Conservation (phyloP, 805 yeast species). For the Candida yuanshanica region DNA sequence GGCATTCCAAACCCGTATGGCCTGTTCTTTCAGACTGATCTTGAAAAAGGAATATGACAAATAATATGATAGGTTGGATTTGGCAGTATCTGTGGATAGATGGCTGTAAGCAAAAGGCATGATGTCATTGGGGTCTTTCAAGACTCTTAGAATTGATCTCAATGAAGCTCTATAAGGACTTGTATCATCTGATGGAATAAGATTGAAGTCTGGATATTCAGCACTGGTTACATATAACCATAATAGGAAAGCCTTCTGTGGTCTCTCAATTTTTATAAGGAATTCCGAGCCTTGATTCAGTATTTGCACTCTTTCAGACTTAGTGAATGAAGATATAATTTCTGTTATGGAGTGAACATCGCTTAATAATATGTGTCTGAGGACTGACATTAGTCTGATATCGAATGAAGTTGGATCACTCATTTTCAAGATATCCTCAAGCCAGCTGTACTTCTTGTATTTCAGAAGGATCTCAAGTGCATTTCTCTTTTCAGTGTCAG, state of each 20-base stretch:
- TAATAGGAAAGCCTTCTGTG: background rate
- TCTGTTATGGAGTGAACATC: background rate
- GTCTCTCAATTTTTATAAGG: background rate
- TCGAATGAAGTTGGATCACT: background rate
- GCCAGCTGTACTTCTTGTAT: conserved; percentile 9
- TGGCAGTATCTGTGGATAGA: background rate
- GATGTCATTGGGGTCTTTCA: background rate
- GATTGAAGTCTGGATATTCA: background rate
- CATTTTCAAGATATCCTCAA: conserved; percentile 3
- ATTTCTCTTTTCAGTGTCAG: conserved; percentile 1
- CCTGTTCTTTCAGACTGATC: background rate
- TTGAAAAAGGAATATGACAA: background rate
- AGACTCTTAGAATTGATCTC: background rate
- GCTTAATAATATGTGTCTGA: background rate
- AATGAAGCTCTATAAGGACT: background rate
- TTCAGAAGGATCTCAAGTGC: conserved; percentile 6
- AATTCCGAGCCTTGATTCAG: background rate
- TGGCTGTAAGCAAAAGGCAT: background rate
- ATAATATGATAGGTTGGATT: conserved; percentile 1
- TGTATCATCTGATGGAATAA: background rate
- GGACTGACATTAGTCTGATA: background rate
- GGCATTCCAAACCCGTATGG: conserved; percentile 3
- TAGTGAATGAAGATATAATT: background rate
- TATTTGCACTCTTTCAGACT: background rate
- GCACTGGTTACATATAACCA: conserved; percentile 1